Base-by-base conservation (phyloP, 2,329 filamentous ascomycete genomes). In the Colletotrichum liriopes region DNA sequence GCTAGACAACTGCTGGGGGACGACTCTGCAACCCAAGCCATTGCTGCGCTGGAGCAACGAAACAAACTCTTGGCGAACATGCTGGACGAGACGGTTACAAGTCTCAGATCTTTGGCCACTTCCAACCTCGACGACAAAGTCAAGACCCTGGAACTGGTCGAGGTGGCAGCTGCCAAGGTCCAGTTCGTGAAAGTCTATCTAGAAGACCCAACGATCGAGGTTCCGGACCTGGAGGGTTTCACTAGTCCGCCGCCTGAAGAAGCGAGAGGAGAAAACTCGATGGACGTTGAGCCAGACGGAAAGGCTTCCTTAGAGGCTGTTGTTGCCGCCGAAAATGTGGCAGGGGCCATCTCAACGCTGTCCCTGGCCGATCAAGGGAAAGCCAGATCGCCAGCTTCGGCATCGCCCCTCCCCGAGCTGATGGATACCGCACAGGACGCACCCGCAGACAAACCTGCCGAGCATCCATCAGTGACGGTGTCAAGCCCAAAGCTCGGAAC, bases 61-160 rank as follows among this genome's bases (percentile, higher is more conserved):
- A 95, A 94, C 76, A 86, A 86, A 74, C 88, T 90, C 71, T 81
- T 96, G 23, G 91, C 92, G 1, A 82, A 84, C 39, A 90, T 95
- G 86, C 86, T 96, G 12, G 90, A 92, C 65, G 89, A 90, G 73
- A 90, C 91, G 1, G 87, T 94, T 29, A 82, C 86, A 1, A 89
- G 89, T 59, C 85, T 96, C 1, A 91, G 90, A 83, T 83, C 86
- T 1, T 83, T 91, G 61, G 90, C 91, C 47, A 83, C 85, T 47
- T 84, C 85, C 2, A 81, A 81, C 51, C 67, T 87, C 35, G 83
- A 86, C 55, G 86, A 89, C 43, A 87, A 86, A 73, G 82, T 80
- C 41, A 86, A 86, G 75, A 83, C 81, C 65, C 79, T 87, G 9
- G 86, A 91, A 74, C 83, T 85, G 6, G 86, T 92, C 51, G 89